phyloP scores from a whole-genome alignment of 2,329 filamentous ascomycete species.

The Exophiala calicioides region DNA sequence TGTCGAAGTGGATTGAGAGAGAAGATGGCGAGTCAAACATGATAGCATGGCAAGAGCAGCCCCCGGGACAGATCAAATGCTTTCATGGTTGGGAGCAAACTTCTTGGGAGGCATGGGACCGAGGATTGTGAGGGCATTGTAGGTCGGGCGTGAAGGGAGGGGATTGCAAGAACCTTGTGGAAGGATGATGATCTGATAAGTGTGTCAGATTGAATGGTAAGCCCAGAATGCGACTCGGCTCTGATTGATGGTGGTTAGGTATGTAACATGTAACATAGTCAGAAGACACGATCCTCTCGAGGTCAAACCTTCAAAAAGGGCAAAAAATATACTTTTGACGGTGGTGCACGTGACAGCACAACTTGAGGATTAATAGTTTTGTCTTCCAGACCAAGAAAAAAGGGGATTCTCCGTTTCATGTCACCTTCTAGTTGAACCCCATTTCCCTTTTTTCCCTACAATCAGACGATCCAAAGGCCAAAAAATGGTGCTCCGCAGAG shows the following conservation, averaged over 20 bases:
- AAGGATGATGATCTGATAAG: too few relatives aligned
- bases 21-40: slow-evolving; percentile 15
- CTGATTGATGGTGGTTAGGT: too few relatives aligned
- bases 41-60: slow-evolving; percentile 30
- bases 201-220: too few relatives aligned
- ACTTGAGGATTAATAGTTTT: background rate
- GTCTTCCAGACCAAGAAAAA: background rate
- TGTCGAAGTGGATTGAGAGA: slow-evolving; percentile 24
- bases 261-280: too few relatives aligned
- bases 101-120: slow-evolving; percentile 18
- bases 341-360: background rate
- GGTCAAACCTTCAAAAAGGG: too few relatives aligned
- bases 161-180: too few relatives aligned
- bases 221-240: too few relatives aligned
- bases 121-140: background rate
- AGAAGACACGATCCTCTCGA: too few relatives aligned
- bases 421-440: background rate
- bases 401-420: background rate
- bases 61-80: slow-evolving; percentile 32
- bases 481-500: slow-evolving; percentile 9
- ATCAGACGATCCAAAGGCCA: slow-evolving; percentile 4
- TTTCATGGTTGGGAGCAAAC: slow-evolving; percentile 10
- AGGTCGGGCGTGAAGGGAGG: too few relatives aligned
- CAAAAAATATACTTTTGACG: background rate
- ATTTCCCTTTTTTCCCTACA: background rate